Base-by-base conservation (phyloP, 1,139 yeast species). In the Keqinozyma sinolaborantium region DNA sequence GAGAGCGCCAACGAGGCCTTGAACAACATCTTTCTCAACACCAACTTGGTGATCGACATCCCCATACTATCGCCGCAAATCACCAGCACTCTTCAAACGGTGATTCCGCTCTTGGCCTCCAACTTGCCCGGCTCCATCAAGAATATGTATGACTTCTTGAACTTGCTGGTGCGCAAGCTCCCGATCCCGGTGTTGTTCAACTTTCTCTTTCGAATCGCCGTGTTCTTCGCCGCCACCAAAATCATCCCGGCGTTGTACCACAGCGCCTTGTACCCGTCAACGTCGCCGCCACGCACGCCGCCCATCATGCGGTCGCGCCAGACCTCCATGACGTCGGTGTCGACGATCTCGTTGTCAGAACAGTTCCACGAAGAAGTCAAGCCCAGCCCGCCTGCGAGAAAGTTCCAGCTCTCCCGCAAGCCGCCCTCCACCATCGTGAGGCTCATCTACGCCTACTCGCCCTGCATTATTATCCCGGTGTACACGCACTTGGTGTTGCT, bases 401-500 rank as follows among this genome's bases (percentile, higher is more conserved):
- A 30, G 14, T 36, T 35, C 16, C 37, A 40, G 23, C 33, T 35
- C 13, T 41, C 47, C 6, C 23, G 28, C 27, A 56, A 56, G 38
- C 64, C 65, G 6, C 66, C 69, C 12, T 64, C 67, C 25, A 66
- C 70, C 16, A 62, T 73, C 26, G 72, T 83, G 56, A 71, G 72
- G 43, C 60, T 85, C 39, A 73, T 88, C 25, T 86, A 88, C 51
- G 80, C 95, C 21, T 90, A 86, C 58, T 84, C 95, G 11, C 97
- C 98, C 2, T 86, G 96, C 56, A 80, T 92, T 40, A 78, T 92
- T 30, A 88, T 90, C 40, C 95, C 96, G 1, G 95, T 92, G 35
- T 92, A 92, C 60, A 87, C 97, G 3, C 96, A 92, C 56, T 64
- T 92, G 48, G 82, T 92, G 74, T 73, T 92, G 70, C 95, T 86